These are phyloP conservation scores for Teratosphaeria epicoccoides DNA, from an alignment of 2,329 filamentous ascomycete species.

Conservation along the genomic window DNA sequence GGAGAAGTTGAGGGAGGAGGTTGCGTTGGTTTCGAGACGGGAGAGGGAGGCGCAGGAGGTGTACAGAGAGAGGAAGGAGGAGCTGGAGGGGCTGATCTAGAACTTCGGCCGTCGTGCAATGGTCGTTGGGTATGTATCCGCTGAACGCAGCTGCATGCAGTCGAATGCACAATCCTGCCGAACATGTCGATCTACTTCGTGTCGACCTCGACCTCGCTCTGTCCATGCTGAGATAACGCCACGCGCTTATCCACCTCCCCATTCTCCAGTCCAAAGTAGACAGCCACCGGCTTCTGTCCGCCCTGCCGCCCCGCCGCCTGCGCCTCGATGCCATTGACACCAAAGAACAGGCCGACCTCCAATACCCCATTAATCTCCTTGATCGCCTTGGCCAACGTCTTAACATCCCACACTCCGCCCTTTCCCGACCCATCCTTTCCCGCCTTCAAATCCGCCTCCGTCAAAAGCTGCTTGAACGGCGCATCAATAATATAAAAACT, in stretches of 20 bases:
- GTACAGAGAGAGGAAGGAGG: conserved; percentile 66
- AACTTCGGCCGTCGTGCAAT: too few relatives aligned
- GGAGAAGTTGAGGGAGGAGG: conserved; percentile 69
- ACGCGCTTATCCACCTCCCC: conserved; percentile 29
- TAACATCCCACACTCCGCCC: conserved; percentile 66
- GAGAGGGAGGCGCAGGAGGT: conserved; percentile 86
- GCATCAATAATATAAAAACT: conserved; percentile 87
- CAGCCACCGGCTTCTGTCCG: conserved; percentile 83
- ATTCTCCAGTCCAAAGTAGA: conserved; percentile 84
- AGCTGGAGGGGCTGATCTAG: conserved; percentile 45
- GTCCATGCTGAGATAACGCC: not conserved
- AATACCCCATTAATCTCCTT: conserved; percentile 77
- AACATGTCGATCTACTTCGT: too few relatives aligned
- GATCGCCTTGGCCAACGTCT: conserved; percentile 60
- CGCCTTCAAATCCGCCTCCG: conserved; percentile 43
- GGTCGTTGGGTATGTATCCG: too few relatives aligned
- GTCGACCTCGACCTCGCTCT: not conserved
- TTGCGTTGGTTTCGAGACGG: conserved; percentile 64
- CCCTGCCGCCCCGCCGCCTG: conserved; percentile 48
- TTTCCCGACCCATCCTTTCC: conserved; percentile 34
- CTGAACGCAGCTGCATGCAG: too few relatives aligned
- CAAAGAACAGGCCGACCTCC: conserved; percentile 84
- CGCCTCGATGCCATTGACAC: conserved; percentile 63
- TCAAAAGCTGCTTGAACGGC: conserved; percentile 63
- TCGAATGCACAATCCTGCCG: too few relatives aligned